Percentiles rank a stretch among this genome's conserved stretches.
Evolutionary conservation across 805 yeast species (phyloP).

Genomic region (Schwanniomyces pseudopolymorphus): DNA sequence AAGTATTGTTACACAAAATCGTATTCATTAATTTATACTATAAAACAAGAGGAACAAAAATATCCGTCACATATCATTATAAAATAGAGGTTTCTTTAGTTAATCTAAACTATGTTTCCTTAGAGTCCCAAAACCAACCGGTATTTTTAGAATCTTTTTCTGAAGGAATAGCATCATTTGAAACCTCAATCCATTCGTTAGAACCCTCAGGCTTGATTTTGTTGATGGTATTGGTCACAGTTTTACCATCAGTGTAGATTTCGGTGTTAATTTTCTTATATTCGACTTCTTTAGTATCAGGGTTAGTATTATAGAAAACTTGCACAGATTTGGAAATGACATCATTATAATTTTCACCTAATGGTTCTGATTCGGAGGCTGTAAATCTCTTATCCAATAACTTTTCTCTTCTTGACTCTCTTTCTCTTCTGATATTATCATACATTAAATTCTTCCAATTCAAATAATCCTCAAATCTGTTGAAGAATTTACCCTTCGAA

Average conservation of each 20-base stretch:
- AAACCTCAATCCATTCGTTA: slow-evolving; percentile 30
- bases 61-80: neutral
- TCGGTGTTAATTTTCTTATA: slow-evolving; percentile 33
- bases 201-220: slow-evolving; percentile 36
- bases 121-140: slow-evolving; percentile 27
- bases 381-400: slow-evolving; percentile 1
- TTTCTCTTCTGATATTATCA: slow-evolving; percentile 40
- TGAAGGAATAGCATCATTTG: slow-evolving; percentile 19
- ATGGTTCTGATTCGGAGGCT: neutral
- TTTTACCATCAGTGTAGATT: slow-evolving; percentile 37
- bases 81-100: neutral
- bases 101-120: neutral
- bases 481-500: slow-evolving; percentile 59
- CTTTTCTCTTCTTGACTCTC: slow-evolving; percentile 14
- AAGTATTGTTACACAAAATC: neutral
- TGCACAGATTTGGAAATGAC: slow-evolving; percentile 29
- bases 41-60: neutral
- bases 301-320: slow-evolving; percentile 22
- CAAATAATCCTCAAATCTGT: slow-evolving; percentile 61
- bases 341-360: neutral
- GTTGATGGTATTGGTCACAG: slow-evolving; percentile 25
- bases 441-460: slow-evolving; percentile 65
- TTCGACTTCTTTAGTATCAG: slow-evolving; percentile 27
- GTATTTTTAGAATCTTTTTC: slow-evolving; percentile 6
- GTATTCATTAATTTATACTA: neutral